phyloP scores from a whole-genome alignment of 257 asterid genomes.

The Solanum peruvianum region DNA sequence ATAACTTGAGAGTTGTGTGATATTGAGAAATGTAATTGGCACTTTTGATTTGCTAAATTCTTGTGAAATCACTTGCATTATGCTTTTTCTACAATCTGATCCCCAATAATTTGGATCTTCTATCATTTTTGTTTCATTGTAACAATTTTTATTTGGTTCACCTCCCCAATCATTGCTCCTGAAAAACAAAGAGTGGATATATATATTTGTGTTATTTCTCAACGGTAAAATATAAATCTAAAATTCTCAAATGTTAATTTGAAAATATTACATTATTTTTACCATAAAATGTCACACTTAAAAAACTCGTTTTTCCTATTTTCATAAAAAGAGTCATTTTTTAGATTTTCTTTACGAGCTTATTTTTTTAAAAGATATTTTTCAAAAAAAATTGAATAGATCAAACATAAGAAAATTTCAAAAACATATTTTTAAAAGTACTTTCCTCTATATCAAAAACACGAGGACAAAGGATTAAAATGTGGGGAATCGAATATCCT shows the following conservation, averaged over 20 bases:
- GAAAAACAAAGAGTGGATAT: neutral
- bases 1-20: constrained; percentile 46
- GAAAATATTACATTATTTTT: neutral
- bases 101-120: neutral
- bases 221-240: neutral
- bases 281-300: neutral
- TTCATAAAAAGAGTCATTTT: neutral
- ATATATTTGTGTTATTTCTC: neutral
- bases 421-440: neutral
- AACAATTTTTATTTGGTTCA: neutral
- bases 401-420: neutral
- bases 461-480: neutral
- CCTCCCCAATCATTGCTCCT: neutral
- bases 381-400: neutral
- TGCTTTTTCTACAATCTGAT: neutral
- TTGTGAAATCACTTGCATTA: neutral
- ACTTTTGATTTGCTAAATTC: constrained; percentile 21
- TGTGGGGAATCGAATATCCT: too few relatives aligned
- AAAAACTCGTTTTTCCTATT: neutral
- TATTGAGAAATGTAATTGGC: constrained; percentile 50
- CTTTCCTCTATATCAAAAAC: neutral
- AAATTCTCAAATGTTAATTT: neutral
- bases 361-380: neutral
- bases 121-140: neutral
- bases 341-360: neutral